Conservation (phyloP, 169 alveolate genomes). For the Plasmodium reichenowi region DNA sequence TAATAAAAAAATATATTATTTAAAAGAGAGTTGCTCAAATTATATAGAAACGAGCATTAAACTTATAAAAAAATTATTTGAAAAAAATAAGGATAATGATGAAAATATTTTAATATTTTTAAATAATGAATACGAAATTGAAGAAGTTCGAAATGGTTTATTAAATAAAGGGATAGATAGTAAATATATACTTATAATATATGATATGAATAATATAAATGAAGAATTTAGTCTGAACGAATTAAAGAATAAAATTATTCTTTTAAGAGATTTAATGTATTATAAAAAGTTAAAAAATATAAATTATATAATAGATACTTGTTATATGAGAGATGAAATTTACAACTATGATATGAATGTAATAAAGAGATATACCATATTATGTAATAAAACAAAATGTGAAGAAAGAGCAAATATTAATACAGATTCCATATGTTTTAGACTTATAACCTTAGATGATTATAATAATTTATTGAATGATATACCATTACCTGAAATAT, state of each 20-base stretch:
- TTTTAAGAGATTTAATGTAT: slow-evolving; percentile 20
- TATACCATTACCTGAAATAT: slow-evolving; percentile 49
- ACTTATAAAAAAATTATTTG: slow-evolving; percentile 33
- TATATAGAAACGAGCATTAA: slow-evolving; percentile 44
- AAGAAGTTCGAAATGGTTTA: slow-evolving; percentile 38
- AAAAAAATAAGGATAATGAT: slow-evolving; percentile 28
- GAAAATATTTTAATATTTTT: slow-evolving; percentile 55
- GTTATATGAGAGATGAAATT: slow-evolving; percentile 61
- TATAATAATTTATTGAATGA: slow-evolving; percentile 44
- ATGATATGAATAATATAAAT: slow-evolving; percentile 4
- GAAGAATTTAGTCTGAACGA: slow-evolving; percentile 7
- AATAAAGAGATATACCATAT: slow-evolving; percentile 41
- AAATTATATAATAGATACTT: slow-evolving; percentile 67
- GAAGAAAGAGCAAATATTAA: slow-evolving; percentile 45
- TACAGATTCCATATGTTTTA: slow-evolving; percentile 40
- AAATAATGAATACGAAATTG: slow-evolving; percentile 74
- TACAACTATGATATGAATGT: slow-evolving; percentile 64
- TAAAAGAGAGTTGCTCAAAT: slow-evolving; percentile 68
- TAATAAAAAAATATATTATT: slow-evolving; percentile 30
- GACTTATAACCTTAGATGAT: slow-evolving; percentile 59
- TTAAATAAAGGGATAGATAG: slow-evolving; percentile 24
- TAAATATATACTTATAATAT: slow-evolving; percentile 11
- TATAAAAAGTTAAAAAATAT: slow-evolving; percentile 47
- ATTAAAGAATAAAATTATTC: slow-evolving; percentile 46
- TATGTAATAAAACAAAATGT: slow-evolving; percentile 66